Evolutionary conservation across 768 basidiomycete species (phyloP), one percentile per base, ranked within the genome.

Genomic region (Kwoniella pini): DNA sequence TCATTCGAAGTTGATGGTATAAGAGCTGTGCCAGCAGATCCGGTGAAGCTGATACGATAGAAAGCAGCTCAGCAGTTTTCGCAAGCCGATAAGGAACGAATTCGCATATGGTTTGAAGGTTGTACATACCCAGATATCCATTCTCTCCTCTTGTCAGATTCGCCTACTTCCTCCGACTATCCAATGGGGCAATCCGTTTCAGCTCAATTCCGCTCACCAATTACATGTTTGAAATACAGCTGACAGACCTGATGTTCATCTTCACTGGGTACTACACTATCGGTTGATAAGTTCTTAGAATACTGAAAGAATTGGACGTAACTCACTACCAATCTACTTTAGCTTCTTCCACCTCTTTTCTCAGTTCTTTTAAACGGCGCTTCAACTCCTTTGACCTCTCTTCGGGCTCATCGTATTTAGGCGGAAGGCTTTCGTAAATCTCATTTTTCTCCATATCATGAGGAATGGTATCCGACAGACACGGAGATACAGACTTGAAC

Each of bases 321-420:
- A 68, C 76, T 61, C 44, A 75, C 76, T 75, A 75, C 64, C 70
- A 77, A 58, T 77, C 74, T n/a, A 75, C 26, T 50, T 74, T 74
- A 19, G 67, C 67, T 27, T 75, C 74, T 15, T 42, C 45, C 27
- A 77, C 62, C 59, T 70, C 63, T 6, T 38, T 26, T 28, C 58
- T 60, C 19, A 75, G 40, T 28, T 69, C 64, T n/a, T 31, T 54
- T 44, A 77, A 49, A 3, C 74, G 54, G 13, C 46, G 26, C 40
- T 28, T 17, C 36, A 73, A 27, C 38, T 73, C 71, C 3, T 59
- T 65, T n/a, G 45, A 30, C 30, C 48, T 50, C 21, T 50, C 48
- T 10, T 50, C 48, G 11, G 30, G 6, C 13, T 5, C 24, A 13
- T 17, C 21, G 26, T 12, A 48, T 15, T 12, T 28, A 3, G 45